Percentiles rank a stretch among this genome's conserved stretches.
Evolutionary conservation across 805 yeast genomes (phyloP).

Genomic region (Saccharomyces paradoxus): DNA sequence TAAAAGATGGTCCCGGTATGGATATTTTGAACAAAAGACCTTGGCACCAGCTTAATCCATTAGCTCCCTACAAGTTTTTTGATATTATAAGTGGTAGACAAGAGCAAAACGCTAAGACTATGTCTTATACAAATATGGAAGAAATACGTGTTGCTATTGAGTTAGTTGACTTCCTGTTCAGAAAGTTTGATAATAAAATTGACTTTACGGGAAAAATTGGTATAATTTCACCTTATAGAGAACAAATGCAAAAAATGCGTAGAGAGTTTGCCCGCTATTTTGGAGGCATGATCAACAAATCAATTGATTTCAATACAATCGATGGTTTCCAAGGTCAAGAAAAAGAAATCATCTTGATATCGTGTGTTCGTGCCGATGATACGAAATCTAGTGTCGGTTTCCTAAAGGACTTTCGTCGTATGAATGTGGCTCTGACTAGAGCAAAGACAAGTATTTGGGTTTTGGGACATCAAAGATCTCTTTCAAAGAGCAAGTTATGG

Average conservation of each 20-base stretch:
- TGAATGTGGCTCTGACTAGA: conserved; percentile 95
- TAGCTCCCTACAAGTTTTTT: conserved; percentile 74
- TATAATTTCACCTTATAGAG: conserved; percentile 89
- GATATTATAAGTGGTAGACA: conserved; percentile 60
- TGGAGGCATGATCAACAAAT: conserved; percentile 55
- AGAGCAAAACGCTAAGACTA: conserved; percentile 51
- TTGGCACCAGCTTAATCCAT: conserved; percentile 59
- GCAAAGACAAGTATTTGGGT: conserved; percentile 91
- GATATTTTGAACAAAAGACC: conserved; percentile 46
- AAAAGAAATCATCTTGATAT: conserved; percentile 84
- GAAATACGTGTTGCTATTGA: conserved; percentile 74
- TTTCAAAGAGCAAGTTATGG: conserved; percentile 68
- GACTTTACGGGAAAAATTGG: conserved; percentile 73
- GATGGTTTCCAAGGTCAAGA: conserved; percentile 99
- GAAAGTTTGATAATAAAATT: conserved; percentile 34
- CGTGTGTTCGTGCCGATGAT: conserved; percentile 87
- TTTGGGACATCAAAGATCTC: conserved; percentile 67
- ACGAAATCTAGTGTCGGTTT: conserved; percentile 64
- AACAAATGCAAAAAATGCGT: conserved; percentile 60
- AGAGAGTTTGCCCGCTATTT: conserved; percentile 47
- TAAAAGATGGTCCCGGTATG: conserved; percentile 78
- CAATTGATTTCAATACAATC: conserved; percentile 84
- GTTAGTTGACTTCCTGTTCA: conserved; percentile 47
- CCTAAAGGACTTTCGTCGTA: conserved; percentile 81
- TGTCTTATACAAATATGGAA: conserved; percentile 59